These are phyloP conservation scores for Flaveria brownii DNA, from an alignment of 129 eudicot genomes.

Conservation along the genomic window DNA sequence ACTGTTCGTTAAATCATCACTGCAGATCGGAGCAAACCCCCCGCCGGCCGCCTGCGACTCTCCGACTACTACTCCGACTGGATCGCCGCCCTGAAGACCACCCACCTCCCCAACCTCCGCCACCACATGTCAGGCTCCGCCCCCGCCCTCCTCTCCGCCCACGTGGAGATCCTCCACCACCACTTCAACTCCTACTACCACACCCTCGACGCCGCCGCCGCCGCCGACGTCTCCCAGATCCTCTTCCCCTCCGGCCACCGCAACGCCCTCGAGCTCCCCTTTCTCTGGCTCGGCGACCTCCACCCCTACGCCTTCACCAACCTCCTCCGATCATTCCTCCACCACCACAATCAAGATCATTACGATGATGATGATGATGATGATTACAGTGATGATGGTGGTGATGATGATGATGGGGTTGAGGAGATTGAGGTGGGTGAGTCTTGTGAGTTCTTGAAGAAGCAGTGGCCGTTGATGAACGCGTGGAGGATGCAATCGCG, in stretches of 20 bases:
- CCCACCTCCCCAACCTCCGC: constrained; percentile 76
- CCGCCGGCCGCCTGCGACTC: constrained; percentile 46
- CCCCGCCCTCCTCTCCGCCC: constrained; percentile 61
- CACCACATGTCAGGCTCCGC: constrained; percentile 52
- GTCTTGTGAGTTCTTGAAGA: constrained; percentile 38
- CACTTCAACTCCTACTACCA: constrained; percentile 76
- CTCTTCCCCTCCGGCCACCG: constrained; percentile 71
- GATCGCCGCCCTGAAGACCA: constrained; percentile 54
- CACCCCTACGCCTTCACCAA: constrained; percentile 87
- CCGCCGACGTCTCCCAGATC: constrained; percentile 59
- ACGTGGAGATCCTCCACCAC: constrained; percentile 60
- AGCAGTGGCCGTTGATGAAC: constrained; percentile 51
- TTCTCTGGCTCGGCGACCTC: constrained; percentile 88
- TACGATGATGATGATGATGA: not conserved
- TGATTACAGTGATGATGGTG: not conserved
- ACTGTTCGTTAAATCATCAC: not conserved
- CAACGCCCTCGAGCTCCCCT: constrained; percentile 68
- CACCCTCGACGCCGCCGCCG: constrained; percentile 74
- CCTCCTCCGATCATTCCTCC: constrained; percentile 68
- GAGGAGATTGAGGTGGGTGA: constrained; percentile 38
- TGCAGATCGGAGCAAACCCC: constrained; percentile 47
- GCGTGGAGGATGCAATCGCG: constrained; percentile 57
- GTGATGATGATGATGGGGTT: constrained; percentile 1
- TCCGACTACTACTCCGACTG: constrained; percentile 67
- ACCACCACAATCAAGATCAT: constrained; percentile 20